Evolutionary conservation across 257 asterid genomes (phyloP).

Genomic region (Thymus quinquecostatus): DNA sequence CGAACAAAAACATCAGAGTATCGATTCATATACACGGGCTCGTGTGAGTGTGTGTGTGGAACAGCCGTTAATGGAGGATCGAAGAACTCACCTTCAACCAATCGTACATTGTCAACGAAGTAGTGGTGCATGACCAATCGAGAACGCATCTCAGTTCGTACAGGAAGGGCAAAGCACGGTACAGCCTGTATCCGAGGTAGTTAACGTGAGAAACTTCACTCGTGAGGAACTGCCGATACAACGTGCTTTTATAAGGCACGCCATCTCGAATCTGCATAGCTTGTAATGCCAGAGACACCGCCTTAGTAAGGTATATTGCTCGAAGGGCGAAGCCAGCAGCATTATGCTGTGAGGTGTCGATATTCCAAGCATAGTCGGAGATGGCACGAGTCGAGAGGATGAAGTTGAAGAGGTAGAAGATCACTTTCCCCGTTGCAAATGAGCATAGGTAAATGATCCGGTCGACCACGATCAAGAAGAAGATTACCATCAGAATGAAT

Average conservation of each 20-base stretch:
- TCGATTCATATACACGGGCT: no score
- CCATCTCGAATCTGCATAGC: conserved; percentile 96
- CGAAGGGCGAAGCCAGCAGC: conserved; percentile 93
- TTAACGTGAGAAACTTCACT: conserved; percentile 87
- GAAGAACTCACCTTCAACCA: conserved; percentile 88
- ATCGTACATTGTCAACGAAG: conserved; percentile 96
- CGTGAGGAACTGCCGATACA: conserved; percentile 96
- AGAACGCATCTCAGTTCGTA: conserved; percentile 95
- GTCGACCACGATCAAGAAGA: conserved; percentile 95
- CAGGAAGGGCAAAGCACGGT: conserved; percentile 95
- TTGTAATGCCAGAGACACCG: conserved; percentile 85
- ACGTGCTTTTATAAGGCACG: conserved; percentile 85
- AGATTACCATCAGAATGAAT: conserved; percentile 90
- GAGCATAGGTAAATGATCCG: conserved; percentile 94
- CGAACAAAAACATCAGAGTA: no score
- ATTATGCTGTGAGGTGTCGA: conserved; percentile 74
- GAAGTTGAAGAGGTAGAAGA: conserved; percentile 84
- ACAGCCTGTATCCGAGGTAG: conserved; percentile 85
- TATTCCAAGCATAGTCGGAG: conserved; percentile 88
- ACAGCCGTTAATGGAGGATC: not conserved
- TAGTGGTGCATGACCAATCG: conserved; percentile 98
- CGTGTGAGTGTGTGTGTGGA: no score
- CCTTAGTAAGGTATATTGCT: conserved; percentile 87
- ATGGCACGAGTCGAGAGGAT: conserved; percentile 75
- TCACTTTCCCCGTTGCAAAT: conserved; percentile 86